Evolutionary conservation across 179 eudicot genomes (phyloP), one percentile per base, ranked within the genome.

Genomic region (Silene coronaria): DNA sequence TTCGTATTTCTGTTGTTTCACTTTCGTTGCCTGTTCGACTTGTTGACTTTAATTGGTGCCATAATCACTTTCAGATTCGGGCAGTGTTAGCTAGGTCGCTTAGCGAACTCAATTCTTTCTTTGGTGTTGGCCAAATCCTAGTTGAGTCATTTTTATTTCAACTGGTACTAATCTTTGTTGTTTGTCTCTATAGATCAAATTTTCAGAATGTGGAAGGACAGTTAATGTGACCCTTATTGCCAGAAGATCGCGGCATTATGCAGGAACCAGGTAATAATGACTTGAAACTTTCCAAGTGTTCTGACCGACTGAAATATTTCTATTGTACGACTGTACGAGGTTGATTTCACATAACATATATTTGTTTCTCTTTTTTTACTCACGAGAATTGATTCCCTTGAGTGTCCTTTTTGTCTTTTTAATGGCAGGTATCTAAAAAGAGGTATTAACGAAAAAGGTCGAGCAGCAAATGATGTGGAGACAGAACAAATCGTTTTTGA

Each of bases 391-490:
- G 17, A 71, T 67, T 64, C 71, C 13, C 62, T 13, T 26, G 66
- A 22, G 21, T 58, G 75, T 17, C 26, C 16, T 69, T 68, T 67
- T 34, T 65, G 22, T 45, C 17, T 46, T 75, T 76, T 53, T 55
- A 46, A 21, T 80, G 79, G 59, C 85, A 95, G 99, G 80, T 95
- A 89, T 81, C 78, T 95, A 46, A 95, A 95, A 83, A 91, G 99
- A 32, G 99, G 99, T 38, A 91, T 95, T 11, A 95, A 95, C 82
- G 91, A 89, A 77, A 92, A 95, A 84, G 99, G 99, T 27, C 89
- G 93, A 76, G 99, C 96, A 23, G 97, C 99, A 68, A 95, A 95
- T 86, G 99, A 95, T 82, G 99, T 95, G 17, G 99, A 95, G 78
- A 92, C 97, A 7, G 99, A 95, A 75, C 99, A 95, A 79, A 93